Evolutionary conservation across 2,329 filamentous ascomycete genomes (phyloP), one percentile per base, ranked within the genome.

Genomic region (Claviceps pazoutovae): DNA sequence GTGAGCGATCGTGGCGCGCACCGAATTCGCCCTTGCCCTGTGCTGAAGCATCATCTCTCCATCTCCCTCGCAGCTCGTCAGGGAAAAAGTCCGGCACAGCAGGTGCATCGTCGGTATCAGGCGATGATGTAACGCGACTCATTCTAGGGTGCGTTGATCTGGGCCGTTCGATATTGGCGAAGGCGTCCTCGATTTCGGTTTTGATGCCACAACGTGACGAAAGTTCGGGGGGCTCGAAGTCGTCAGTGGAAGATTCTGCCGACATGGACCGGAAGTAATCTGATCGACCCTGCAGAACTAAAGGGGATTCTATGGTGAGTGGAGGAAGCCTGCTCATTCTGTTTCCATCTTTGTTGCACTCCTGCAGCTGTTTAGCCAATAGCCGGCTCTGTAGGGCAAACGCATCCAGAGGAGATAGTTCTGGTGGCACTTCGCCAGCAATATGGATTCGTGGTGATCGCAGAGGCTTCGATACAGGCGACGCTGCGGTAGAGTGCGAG

Each of bases 351-450:
- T 79, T 82, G 61, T 80, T 78, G 56, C 80, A 83, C 59, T 93
- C 84, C 66, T 95, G 84, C 55, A 98, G 80, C 68, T 95, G 86
- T 68, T 82, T 86, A 41, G 89, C 89, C 49, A 98, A 78, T 60
- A 94, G 72, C 53, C 91, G 84, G 60, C 90, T 94, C 64, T 97
- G 91, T 56, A 91, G 77, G 21, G 91, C 91, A 64, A 98, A 94
- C 47, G 91, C 91, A 74, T 98, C 93, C 57, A 98, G 78, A 11
- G 93, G 93, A 7, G 93, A 97, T 52, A 97, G 76, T 50, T 93
- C 86, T 5, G 93, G 93, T 19, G 93, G 91, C 1, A 86, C 78
- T 60, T 91, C 86, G 55, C 87, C 87, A 53, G 85, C 84, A 53
- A 86, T 75, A 66, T 89, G 84, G 54, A 88, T 71, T 55, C 85